phyloP scores from a whole-genome alignment of 495 filamentous ascomycete species.

The Lasiosphaeriaceae sp. region DNA sequence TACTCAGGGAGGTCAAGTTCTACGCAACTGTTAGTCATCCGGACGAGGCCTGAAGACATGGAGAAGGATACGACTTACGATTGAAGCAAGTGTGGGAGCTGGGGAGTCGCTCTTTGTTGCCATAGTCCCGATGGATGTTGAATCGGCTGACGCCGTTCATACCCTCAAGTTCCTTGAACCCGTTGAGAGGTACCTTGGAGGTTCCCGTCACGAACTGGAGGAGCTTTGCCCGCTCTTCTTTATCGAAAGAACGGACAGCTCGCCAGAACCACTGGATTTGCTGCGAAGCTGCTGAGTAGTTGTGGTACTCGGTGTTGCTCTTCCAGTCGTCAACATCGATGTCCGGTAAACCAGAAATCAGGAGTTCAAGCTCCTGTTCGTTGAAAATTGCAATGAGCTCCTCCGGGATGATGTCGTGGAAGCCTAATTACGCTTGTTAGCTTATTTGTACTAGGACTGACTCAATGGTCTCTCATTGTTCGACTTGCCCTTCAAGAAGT shows the following conservation, averaged over 20 bases:
- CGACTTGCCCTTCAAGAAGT: slow-evolving; percentile 82
- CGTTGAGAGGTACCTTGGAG: slow-evolving; percentile 96
- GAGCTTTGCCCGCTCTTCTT: slow-evolving; percentile 96
- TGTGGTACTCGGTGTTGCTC: slow-evolving; percentile 97
- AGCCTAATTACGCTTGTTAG: slow-evolving; percentile 52
- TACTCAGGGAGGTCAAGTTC: slow-evolving; percentile 99
- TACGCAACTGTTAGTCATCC: slow-evolving; percentile 32
- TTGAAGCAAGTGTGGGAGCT: slow-evolving; percentile 99
- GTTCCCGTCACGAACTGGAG: slow-evolving; percentile 98
- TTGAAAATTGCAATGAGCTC: slow-evolving; percentile 97
- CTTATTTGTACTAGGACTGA: neutral
- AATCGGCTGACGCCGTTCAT: slow-evolving; percentile 99
- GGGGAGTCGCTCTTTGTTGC: slow-evolving; percentile 93
- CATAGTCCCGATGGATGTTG: slow-evolving; percentile 98
- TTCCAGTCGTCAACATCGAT: slow-evolving; percentile 99
- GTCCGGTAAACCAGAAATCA: slow-evolving; percentile 95
- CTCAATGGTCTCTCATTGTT: neutral
- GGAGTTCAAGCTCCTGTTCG: slow-evolving; percentile 92
- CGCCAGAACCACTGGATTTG: slow-evolving; percentile 99
- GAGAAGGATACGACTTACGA: slow-evolving; percentile 62
- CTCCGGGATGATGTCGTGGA: slow-evolving; percentile 96
- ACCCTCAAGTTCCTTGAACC: slow-evolving; percentile 97
- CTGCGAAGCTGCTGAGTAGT: slow-evolving; percentile 88
- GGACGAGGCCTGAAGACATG: neutral
- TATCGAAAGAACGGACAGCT: slow-evolving; percentile 95